These are phyloP conservation scores for Auriscalpium orientale DNA, from an alignment of 768 basidiomycete genomes.

Conservation along the genomic window DNA sequence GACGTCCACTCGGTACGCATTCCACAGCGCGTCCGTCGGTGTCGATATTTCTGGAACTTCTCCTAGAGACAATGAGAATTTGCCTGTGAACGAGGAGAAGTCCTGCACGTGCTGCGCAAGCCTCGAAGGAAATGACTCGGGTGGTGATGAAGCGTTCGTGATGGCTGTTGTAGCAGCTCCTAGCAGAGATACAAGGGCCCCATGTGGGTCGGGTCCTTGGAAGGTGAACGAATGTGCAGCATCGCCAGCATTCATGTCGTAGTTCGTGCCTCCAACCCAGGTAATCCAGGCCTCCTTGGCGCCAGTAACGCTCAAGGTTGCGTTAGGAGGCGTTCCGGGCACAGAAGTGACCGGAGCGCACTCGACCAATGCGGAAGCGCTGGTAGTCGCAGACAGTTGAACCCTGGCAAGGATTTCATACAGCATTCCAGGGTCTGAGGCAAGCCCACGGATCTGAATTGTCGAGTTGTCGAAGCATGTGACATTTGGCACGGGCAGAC, in stretches of 20 bases:
- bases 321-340: slow-evolving; percentile 19
- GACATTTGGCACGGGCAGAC: slow-evolving; percentile 48
- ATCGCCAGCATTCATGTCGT: slow-evolving; percentile 54
- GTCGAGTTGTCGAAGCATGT: slow-evolving; percentile 53
- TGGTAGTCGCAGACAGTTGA: slow-evolving; percentile 10
- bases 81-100: slow-evolving; percentile 31
- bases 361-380: too few species aligned
- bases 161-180: slow-evolving; percentile 5
- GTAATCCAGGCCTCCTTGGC: slow-evolving; percentile 54
- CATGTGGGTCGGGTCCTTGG: slow-evolving; percentile 53
- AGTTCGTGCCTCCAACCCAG: slow-evolving; percentile 73
- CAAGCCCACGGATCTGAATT: slow-evolving; percentile 45
- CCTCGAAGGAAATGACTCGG: slow-evolving; percentile 30
- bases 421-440: slow-evolving; percentile 51
- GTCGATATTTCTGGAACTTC: slow-evolving; percentile 43
- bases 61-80: slow-evolving; percentile 53
- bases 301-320: slow-evolving; percentile 38
- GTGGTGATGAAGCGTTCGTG: slow-evolving; percentile 5
- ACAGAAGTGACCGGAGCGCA: slow-evolving; percentile 19
- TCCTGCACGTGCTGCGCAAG: slow-evolving; percentile 46
- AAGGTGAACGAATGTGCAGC: slow-evolving; percentile 52
- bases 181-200: slow-evolving; percentile 32
- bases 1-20: slow-evolving; percentile 41
- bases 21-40: slow-evolving; percentile 52
- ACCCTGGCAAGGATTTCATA: slow-evolving; percentile 59